Evolutionary conservation across 176 grass and related monocot species (phyloP), one percentile per base, ranked within the genome.

Genomic region (Musa itinerans): DNA sequence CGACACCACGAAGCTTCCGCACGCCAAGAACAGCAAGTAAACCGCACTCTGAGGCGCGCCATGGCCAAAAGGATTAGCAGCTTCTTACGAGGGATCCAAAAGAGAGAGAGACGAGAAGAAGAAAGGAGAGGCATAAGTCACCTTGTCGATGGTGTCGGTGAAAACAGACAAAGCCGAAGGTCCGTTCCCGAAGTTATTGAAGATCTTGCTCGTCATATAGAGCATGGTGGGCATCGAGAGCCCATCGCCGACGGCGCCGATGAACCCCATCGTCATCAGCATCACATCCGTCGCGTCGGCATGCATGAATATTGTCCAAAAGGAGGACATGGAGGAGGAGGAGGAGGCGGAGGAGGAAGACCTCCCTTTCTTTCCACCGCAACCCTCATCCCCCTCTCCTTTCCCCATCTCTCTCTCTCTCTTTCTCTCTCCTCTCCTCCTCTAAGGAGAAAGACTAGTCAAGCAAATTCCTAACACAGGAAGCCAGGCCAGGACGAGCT

Each of bases 161-260:
- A 99, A 94, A 73, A 84, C 29, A 15, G 55, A 52, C 49, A 83
- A 6, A 78, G 72, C 9, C 49, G 65, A 57, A 1, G 84, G 49
- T 1, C 84, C 83, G 59, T 24, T 23, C 59, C 95, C 95, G 29
- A 99, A 85, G 69, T 91, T 80, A 78, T 99, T 99, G 78, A 99
- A 89, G 84, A 94, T 72, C 75, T 80, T 77, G 78, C 88, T 92
- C 22, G 88, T 94, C 76, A 99, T 64, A 6, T 84, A 16, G 13
- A 99, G 95, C 95, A 99, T 99, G 54, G 86, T 63, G 9, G 95
- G 95, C 58, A 68, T 86, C 48, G 91, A 92, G 1, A 94, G 0
- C 74, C 95, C 95, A 68, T 94, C 95, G 50, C 95, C 95, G 19
- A 88, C 57, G 48, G 95, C 91, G 71, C 95, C 91, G 43, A 94